Percentiles rank a stretch among this genome's conserved stretches.
Evolutionary conservation across 2,329 filamentous ascomycete genomes (phyloP).

Genomic region (Amauroascus niger): DNA sequence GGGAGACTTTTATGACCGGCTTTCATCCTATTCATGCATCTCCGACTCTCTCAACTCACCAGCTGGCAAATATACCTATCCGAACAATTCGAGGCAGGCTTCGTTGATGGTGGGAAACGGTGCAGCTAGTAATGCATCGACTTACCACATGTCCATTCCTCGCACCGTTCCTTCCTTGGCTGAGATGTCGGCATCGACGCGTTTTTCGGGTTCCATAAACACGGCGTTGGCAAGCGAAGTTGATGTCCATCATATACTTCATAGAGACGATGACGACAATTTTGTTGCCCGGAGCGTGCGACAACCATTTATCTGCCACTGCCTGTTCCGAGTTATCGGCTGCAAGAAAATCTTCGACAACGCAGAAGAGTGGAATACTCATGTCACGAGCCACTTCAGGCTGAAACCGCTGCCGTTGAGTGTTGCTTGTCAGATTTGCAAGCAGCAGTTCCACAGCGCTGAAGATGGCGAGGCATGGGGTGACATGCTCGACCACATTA

Average conservation of each 20-base stretch:
- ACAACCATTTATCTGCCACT: slow-evolving; percentile 17
- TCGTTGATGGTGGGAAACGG: slow-evolving; percentile 9
- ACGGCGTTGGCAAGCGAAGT: slow-evolving; percentile 23
- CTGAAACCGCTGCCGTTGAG: slow-evolving; percentile 32
- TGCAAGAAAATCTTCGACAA: slow-evolving; percentile 35
- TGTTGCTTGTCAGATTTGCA: slow-evolving; percentile 39
- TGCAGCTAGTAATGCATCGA: slow-evolving; percentile 3
- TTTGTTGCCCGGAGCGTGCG: slow-evolving; percentile 21
- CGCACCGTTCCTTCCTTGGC: slow-evolving; percentile 27
- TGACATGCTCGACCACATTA: slow-evolving; percentile 36
- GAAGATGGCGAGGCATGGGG: slow-evolving; percentile 30
- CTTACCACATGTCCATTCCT: slow-evolving; percentile 18
- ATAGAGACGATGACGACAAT: slow-evolving; percentile 25
- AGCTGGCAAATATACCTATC: neutral
- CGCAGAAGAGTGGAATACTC: slow-evolving; percentile 33
- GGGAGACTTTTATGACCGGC: slow-evolving; percentile 16
- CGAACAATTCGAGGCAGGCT: neutral
- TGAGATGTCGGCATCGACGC: slow-evolving; percentile 24
- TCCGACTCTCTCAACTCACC: neutral
- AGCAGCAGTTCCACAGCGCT: slow-evolving; percentile 16
- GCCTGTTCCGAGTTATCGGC: slow-evolving; percentile 39
- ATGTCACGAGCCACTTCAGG: slow-evolving; percentile 39
- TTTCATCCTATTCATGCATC: slow-evolving; percentile 14
- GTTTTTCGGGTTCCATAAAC: slow-evolving; percentile 26
- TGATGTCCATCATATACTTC: slow-evolving; percentile 21